Base-by-base conservation (phyloP, 1,284 basidiomycete species). In the Coriolopsis trogii region DNA sequence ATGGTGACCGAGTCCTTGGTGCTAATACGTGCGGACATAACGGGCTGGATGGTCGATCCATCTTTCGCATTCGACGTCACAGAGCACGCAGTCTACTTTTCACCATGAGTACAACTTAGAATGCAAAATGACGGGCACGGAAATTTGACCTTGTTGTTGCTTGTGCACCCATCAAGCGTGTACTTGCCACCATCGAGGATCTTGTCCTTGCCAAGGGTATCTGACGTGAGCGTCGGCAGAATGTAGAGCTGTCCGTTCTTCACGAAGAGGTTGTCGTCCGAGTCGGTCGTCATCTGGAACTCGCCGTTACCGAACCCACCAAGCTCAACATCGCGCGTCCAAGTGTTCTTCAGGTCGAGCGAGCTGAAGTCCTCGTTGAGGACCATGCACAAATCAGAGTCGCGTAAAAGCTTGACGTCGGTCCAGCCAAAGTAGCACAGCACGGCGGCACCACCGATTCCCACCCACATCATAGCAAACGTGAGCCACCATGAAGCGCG, bases 281-380 rank as follows among this genome's bases (percentile, higher is more conserved):
- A 79, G 28, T 73, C 70, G 2, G 89, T 91, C 2, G 57, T 84
- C 87, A 90, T 91, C 64, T 90, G 81, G 68, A 93, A 93, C 69
- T 91, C 81, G 60, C 85, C 83, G 65, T 89, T 91, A 77, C 87
- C 88, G 63, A 83, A 92, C 0, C 91, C 91, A 49, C 87, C 84
- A 59, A 91, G 77, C 63, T 85, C 80, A 33, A 88, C 80, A 59
- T 93, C 89, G 21, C 79, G 73, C 40, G 75, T 70, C 81, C 89
- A 93, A 28, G 73, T 79, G 49, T 74, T 75, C 6, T 73, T 74
- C 29, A 75, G 74, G 49, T 78, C 73, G 46, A 81, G 68, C 39
- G 67, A 70, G 48, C 78, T 74, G 59, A 93, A 93, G 53, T 86
- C 69, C 47, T 93, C 90, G 21, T 84, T 74, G 55, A 92, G 69